Conservation (phyloP, 441 rosid genomes). For the Cnidoscolus chayamansa region DNA sequence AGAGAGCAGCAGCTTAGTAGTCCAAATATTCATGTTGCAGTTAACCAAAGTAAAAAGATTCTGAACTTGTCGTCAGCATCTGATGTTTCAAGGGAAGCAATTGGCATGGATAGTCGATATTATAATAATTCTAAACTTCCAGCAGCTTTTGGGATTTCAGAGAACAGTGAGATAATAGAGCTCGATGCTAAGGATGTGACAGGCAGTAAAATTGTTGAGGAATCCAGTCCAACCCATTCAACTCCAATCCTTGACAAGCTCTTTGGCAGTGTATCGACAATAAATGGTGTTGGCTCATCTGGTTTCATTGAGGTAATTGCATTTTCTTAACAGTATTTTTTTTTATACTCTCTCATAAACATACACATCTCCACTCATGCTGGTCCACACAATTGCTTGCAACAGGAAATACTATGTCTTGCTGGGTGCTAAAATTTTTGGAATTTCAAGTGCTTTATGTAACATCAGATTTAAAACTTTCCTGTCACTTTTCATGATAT, state of each 20-base stretch:
- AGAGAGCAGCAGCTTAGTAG: slow-evolving; percentile 37
- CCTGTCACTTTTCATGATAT: background rate
- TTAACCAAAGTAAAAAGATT: slow-evolving; percentile 32
- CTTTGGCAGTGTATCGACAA: slow-evolving; percentile 57
- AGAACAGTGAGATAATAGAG: slow-evolving; percentile 37
- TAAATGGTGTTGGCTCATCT: slow-evolving; percentile 48
- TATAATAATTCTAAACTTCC: slow-evolving; percentile 38
- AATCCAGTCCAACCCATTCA: slow-evolving; percentile 37
- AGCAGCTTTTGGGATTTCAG: slow-evolving; percentile 37
- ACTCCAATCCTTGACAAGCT: slow-evolving; percentile 76
- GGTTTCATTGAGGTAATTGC: slow-evolving; percentile 51
- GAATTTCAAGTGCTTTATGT: background rate
- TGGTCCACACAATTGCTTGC: background rate
- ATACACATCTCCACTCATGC: background rate
- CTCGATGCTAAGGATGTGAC: slow-evolving; percentile 38
- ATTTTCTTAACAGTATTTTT: background rate
- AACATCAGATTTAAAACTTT: background rate
- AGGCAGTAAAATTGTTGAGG: slow-evolving; percentile 37
- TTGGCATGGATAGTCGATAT: slow-evolving; percentile 32
- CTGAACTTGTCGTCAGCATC: slow-evolving; percentile 35
- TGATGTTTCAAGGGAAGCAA: slow-evolving; percentile 39
- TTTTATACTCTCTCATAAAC: too few species aligned
- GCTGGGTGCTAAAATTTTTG: background rate
- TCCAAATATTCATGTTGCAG: slow-evolving; percentile 29
- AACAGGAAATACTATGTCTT: background rate